Base-by-base conservation (phyloP, 805 yeast genomes). In the Clavispora phyllophila region DNA sequence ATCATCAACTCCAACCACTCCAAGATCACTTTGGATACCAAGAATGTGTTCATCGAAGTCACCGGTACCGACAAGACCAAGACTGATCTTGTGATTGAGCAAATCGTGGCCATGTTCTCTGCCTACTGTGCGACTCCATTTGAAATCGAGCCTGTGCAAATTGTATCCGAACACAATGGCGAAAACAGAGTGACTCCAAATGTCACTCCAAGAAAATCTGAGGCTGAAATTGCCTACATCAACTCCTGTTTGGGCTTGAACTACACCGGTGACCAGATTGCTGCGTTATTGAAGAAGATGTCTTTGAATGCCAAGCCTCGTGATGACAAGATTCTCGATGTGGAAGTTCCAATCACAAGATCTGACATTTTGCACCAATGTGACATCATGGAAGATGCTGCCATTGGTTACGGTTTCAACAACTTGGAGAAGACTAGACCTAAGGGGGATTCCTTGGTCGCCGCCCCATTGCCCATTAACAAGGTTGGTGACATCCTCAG, bases 311-410 rank as follows among this genome's bases (percentile, higher is more conserved):
- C 95, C 19, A 58, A 62, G 15, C 78, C 80, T 25, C 54, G 61
- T 1, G 73, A 78, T 50, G 55, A 66, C 7, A 72, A 80, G 49
- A 60, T 78, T 31, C 60, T 87, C 39, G 79, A 80, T 40, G 90
- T 89, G 43, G 61, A 67, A 29, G 79, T 93, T 46, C 99, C 99
- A 49, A 83, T 87, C 57, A 93, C 99, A 29, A 85, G 99, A 73
- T 82, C 98, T 9, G 99, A 93, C 66, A 78, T 93, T 48, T 75
- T 93, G 58, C 99, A 93, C 66, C 95, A 88, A 63, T 91, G 98
- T 75, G 99, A 93, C 68, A 83, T 93, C 53, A 87, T 93, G 95
- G 99, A 93, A 68, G 99, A 93, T 65, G 96, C 91, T 38, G 99
- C 96, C 37, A 84, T 93, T 60, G 95, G 88, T 24, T 93, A 88